Base-by-base conservation (phyloP, 768 basidiomycete species). In the Tricholoma matsutake region DNA sequence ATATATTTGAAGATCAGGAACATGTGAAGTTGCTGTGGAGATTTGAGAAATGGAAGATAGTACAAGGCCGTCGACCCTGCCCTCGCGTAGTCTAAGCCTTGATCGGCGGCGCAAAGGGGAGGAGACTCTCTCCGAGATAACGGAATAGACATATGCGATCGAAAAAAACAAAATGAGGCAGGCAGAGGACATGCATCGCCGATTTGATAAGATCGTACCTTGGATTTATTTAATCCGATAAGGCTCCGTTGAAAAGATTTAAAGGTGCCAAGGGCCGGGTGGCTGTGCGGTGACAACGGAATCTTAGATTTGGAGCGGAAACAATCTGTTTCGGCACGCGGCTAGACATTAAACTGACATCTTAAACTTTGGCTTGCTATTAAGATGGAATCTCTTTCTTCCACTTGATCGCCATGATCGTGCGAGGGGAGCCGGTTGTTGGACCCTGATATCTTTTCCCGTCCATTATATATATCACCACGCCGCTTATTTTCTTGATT, bases 341-440 rank as follows among this genome's bases (percentile, higher is more conserved):
- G 82, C 74, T 77, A 49, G 74, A 74, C 71, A 73, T 75, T 69
- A 68, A 72, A 75, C 39, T 56, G 54, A 45, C 43, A 45, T 37
- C 35, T 68, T 72, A 71, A 69, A 73, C 75, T 73, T 75, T 70
- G 22, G 22, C 70, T 74, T 74, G 69, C 68, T 68, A 69, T 75
- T n/a, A 67, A 78, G 80, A 82, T 81, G 65, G 65, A 68, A 80
- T 80, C 77, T 78, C 71, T 60, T 70, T 71, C 69, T 71, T 71
- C 76, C 76, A 74, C 67, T 78, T 83, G 83, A 84, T 83, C 82
- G 83, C 81, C 83, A 83, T 83, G 83, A 84, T 83, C 82, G 81
- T 82, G 83, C 79, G 81, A 83, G 78, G 79, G 78, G 72, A 73
- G 71, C 76, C 73, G 73, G 70, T 70, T 71, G 72, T 70, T 73